phyloP scores from a whole-genome alignment of 768 basidiomycete genomes.

The Auricularia cornea region DNA sequence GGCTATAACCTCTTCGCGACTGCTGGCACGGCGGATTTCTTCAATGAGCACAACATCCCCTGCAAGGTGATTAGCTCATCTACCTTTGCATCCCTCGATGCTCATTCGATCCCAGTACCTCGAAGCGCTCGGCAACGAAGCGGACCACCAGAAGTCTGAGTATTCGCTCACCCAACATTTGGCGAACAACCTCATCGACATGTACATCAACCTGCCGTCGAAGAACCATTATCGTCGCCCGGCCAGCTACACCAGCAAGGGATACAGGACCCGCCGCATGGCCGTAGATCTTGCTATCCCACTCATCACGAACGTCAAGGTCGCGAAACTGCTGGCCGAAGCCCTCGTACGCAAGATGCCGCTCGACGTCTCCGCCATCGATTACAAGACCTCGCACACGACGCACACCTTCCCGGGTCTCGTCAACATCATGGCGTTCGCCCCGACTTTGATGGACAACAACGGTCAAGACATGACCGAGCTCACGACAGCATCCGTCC shows the following conservation, averaged over 20 bases:
- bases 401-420: conserved; percentile 89
- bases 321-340: conserved; percentile 92
- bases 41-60: conserved; percentile 91
- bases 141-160: conserved; percentile 84
- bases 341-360: conserved; percentile 86
- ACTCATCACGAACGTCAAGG: conserved; percentile 97
- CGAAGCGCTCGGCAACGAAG: conserved; percentile 66
- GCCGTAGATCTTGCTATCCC: conserved; percentile 98
- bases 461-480: conserved; percentile 52
- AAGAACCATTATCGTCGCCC: conserved; percentile 97
- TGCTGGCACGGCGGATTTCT: conserved; percentile 93
- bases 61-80: conserved; percentile 61
- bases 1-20: conserved; percentile 98
- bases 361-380: conserved; percentile 81
- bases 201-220: conserved; percentile 99
- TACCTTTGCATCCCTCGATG: conserved; percentile 1
- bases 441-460: conserved; percentile 55
- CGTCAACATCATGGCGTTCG: conserved; percentile 80
- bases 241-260: conserved; percentile 94
- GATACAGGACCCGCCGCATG: conserved; percentile 95
- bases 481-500: conserved; percentile 73
- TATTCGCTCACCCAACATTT: conserved; percentile 96
- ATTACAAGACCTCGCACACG: conserved; percentile 89
- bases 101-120: conserved; percentile 51
- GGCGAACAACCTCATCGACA: conserved; percentile 94